These are phyloP conservation scores for Neurospora hispaniola DNA, from an alignment of 495 filamentous ascomycete species.

Conservation along the genomic window DNA sequence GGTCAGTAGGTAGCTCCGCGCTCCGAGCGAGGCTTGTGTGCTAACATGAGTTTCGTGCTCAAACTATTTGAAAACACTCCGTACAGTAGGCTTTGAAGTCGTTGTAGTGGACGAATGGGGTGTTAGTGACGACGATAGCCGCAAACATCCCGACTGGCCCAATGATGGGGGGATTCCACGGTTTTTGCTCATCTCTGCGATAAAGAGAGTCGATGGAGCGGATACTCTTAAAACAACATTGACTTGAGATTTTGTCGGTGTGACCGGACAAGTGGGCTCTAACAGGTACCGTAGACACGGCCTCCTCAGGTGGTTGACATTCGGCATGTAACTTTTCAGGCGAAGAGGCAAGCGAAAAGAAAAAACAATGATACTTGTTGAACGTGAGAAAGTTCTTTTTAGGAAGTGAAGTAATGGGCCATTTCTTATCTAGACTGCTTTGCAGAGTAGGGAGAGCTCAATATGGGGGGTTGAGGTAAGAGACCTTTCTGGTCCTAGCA, in stretches of 20 bases:
- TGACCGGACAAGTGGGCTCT: background rate
- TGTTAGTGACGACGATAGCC: background rate
- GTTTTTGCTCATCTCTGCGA: background rate
- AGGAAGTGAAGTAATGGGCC: background rate
- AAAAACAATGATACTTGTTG: background rate
- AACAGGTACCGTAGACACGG: background rate
- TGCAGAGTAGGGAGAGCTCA: background rate
- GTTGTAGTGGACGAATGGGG: background rate
- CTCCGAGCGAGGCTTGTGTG: background rate
- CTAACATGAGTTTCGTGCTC: background rate
- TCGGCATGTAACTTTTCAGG: background rate
- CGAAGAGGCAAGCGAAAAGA: background rate
- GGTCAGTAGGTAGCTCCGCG: background rate
- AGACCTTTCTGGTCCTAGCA: background rate
- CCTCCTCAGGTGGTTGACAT: background rate
- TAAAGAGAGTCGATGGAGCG: background rate
- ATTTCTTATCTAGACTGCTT: background rate
- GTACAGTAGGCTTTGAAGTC: background rate
- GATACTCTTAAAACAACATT: background rate
- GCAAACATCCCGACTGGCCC: constrained; percentile 1
- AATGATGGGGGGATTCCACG: background rate
- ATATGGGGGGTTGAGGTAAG: background rate
- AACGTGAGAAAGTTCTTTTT: background rate
- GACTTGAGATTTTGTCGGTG: background rate
- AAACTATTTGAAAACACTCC: background rate